A percentile compares a stretch with the other conserved stretches of the same genome.
Conservation (phyloP, 176 grass and related monocot species). For the Avena eriantha region DNA sequence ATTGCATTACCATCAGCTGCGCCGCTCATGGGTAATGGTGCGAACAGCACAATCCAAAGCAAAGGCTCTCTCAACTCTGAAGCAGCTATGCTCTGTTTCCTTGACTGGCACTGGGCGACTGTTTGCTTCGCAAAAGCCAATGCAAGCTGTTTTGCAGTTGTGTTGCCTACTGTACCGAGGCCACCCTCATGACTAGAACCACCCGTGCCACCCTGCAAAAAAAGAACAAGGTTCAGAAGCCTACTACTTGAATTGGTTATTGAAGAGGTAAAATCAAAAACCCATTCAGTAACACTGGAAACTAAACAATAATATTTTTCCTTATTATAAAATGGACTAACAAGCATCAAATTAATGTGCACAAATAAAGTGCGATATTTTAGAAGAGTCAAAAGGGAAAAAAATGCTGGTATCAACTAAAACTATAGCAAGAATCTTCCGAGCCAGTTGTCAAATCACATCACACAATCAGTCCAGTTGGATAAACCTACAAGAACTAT, state of each 20-base stretch:
- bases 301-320: background rate
- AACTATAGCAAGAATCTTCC: background rate
- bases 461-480: background rate
- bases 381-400: background rate
- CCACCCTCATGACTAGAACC: slow-evolving; percentile 69
- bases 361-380: slow-evolving; percentile 4
- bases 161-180: slow-evolving; percentile 50
- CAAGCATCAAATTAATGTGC: background rate
- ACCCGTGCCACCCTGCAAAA: slow-evolving; percentile 62
- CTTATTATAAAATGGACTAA: background rate
- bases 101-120: slow-evolving; percentile 55
- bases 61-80: slow-evolving; percentile 47
- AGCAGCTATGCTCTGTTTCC: slow-evolving; percentile 57
- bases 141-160: slow-evolving; percentile 59
- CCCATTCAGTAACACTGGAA: background rate
- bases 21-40: slow-evolving; percentile 41
- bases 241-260: background rate
- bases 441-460: background rate
- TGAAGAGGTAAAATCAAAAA: background rate
- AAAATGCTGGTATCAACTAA: background rate
- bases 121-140: slow-evolving; percentile 63
- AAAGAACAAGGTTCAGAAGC: slow-evolving; percentile 19
- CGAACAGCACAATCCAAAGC: slow-evolving; percentile 50
- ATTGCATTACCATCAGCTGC: slow-evolving; percentile 49
- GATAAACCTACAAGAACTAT: too few species aligned